Base-by-base conservation (phyloP, 495 filamentous ascomycete species). In the Neurospora sp. region DNA sequence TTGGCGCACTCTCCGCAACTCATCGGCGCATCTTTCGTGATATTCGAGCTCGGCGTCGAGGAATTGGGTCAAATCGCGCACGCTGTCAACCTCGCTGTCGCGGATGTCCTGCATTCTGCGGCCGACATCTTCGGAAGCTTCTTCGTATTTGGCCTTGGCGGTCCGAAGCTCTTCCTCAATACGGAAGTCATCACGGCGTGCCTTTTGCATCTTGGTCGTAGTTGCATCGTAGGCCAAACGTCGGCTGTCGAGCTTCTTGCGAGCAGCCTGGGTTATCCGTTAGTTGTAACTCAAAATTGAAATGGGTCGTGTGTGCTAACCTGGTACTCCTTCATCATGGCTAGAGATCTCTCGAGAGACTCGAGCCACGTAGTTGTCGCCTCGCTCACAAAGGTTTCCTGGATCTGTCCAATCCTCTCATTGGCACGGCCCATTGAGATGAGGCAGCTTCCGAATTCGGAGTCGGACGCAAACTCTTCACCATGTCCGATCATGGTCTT, bases 321-420 rank as follows among this genome's bases (percentile, higher is more conserved):
- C 88, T 97, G 94, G 74, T 98, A 98, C 77, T 99, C 96, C 79
- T 97, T 98, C 93, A 98, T 93, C 87, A 97, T 94, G 39, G 93
- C 91, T 72, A 97, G 81, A 12, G 92, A 96, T 74, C 95, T 85
- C 79, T 98, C 96, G 69, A 97, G 81, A 12, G 92, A 93, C 81
- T 98, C 95, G 72, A 97, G 87, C 96, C 96, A 98, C 80, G 89
- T 92, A 69, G 89, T 87, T 40, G 91, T 97, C 73, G 94, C 93
- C 77, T 95, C 89, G 37, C 87, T 84, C 73, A 93, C 89, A 74
- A 96, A 98, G 6, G 84, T 87, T 79, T 98, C 96, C 76, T 99
- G 96, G 45, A 94, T 86, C 40, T 93, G 89, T 3, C 92, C 93
- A 71, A 99, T 86, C 44, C 92, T 89, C 84, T 99, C 96, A 77